phyloP scores from a whole-genome alignment of 2,329 filamentous ascomycete genomes.

The Aspergillus neoniger region DNA sequence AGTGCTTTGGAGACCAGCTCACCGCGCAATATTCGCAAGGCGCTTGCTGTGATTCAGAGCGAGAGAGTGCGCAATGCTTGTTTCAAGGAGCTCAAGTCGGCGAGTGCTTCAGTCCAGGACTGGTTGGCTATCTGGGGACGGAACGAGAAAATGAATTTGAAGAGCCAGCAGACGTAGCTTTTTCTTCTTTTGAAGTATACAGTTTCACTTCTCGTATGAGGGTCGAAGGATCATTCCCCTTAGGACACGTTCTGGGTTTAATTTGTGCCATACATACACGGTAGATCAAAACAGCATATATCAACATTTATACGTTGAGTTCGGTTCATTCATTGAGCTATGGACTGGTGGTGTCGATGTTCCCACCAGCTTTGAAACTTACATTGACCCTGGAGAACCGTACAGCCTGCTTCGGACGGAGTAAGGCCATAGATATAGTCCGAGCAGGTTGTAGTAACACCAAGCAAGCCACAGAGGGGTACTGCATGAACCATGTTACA shows the following conservation, averaged over 20 bases:
- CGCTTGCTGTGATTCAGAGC: constrained; percentile 21
- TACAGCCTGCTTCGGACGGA: neutral
- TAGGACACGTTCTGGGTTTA: neutral
- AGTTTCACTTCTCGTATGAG: neutral
- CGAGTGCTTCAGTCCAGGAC: constrained; percentile 17
- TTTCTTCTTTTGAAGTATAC: neutral
- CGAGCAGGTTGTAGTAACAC: neutral
- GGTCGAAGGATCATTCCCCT: neutral
- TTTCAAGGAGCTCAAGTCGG: constrained; percentile 18
- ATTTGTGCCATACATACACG: neutral
- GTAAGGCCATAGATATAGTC: neutral
- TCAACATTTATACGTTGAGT: neutral
- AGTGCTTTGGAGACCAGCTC: constrained; percentile 18
- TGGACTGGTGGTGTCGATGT: neutral
- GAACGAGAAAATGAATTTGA: constrained; percentile 26
- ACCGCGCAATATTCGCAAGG: constrained; percentile 20
- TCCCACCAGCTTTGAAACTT: too few species aligned
- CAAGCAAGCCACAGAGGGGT: too few species aligned
- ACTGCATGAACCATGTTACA: too few species aligned
- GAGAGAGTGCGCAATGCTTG: constrained; percentile 18
- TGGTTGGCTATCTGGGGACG: constrained; percentile 31
- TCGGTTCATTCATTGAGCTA: neutral
- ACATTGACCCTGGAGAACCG: too few species aligned
- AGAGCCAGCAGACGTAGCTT: constrained; percentile 10
- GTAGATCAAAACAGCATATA: constrained; percentile 1